These are phyloP conservation scores for Syzygium jambos DNA, from an alignment of 345 rosid species.

Conservation along the genomic window DNA sequence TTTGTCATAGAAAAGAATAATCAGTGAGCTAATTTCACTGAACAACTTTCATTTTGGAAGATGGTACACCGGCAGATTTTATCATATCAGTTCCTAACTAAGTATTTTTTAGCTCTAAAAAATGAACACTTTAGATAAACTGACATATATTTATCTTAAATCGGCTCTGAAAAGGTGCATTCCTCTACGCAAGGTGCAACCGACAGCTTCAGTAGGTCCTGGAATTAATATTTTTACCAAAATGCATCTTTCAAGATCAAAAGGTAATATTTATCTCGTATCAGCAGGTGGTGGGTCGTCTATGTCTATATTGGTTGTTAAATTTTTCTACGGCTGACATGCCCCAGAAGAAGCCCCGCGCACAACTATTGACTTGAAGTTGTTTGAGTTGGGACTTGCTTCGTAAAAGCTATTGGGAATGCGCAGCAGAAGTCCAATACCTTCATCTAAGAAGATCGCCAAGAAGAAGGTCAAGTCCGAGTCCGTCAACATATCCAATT, in stretches of 20 bases:
- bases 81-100: not conserved
- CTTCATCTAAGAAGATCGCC: too few relatives aligned
- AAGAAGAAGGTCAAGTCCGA: not conserved
- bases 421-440: too few relatives aligned
- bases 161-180: not conserved
- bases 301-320: not conserved
- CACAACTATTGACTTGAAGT: not conserved
- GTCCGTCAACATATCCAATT: too few relatives aligned
- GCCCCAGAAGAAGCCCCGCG: too few relatives aligned
- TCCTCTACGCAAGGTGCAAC: not conserved
- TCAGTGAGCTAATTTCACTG: not conserved
- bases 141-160: not conserved
- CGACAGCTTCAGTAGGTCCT: not conserved
- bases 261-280: not conserved
- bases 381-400: not conserved
- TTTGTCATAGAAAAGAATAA: not conserved
- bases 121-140: too few relatives aligned
- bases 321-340: too few relatives aligned
- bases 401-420: not conserved
- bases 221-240: not conserved
- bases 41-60: not conserved
- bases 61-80: not conserved
- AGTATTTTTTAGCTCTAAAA: not conserved
- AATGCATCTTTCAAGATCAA: not conserved
- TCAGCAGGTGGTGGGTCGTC: not conserved